Percentiles rank a stretch among this genome's conserved stretches.
These are phyloP conservation scores for Malus sylvestris DNA, from an alignment of 306 rosid genomes.

Conservation along the genomic window DNA sequence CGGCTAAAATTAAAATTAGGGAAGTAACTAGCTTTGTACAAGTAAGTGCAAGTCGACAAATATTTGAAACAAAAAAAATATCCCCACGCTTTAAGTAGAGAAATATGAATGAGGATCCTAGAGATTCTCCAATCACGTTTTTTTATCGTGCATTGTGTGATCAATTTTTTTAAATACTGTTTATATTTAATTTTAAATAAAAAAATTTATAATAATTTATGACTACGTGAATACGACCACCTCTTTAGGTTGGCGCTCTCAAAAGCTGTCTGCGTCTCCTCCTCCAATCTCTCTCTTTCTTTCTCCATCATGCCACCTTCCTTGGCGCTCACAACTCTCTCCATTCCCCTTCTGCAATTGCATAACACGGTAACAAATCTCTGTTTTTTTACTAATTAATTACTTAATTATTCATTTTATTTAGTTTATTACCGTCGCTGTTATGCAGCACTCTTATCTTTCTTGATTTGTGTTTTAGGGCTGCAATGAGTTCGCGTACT, in stretches of 20 bases:
- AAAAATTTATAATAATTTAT: too few relatives aligned
- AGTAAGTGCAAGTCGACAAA: too few relatives aligned
- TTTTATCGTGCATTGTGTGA: rapidly evolving
- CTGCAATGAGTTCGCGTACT: constrained; percentile 12
- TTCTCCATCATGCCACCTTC: neutral
- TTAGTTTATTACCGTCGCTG: neutral
- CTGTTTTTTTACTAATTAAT: neutral
- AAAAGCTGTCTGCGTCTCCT: neutral
- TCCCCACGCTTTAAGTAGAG: too few relatives aligned
- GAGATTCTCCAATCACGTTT: too few relatives aligned
- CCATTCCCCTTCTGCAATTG: neutral
- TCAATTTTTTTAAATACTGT: too few relatives aligned
- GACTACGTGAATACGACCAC: too few relatives aligned
- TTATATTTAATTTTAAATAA: too few relatives aligned
- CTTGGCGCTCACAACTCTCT: neutral
- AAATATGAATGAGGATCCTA: too few relatives aligned
- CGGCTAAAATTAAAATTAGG: too few relatives aligned
- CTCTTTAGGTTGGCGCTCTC: neutral
- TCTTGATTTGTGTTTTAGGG: neutral
- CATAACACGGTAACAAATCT: neutral
- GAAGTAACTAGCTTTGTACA: too few relatives aligned
- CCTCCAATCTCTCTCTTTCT: neutral
- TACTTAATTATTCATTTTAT: neutral
- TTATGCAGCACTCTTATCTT: neutral
- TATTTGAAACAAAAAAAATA: too few relatives aligned